Evolutionary conservation across 768 basidiomycete genomes (phyloP).

Genomic region (Mycena venus): DNA sequence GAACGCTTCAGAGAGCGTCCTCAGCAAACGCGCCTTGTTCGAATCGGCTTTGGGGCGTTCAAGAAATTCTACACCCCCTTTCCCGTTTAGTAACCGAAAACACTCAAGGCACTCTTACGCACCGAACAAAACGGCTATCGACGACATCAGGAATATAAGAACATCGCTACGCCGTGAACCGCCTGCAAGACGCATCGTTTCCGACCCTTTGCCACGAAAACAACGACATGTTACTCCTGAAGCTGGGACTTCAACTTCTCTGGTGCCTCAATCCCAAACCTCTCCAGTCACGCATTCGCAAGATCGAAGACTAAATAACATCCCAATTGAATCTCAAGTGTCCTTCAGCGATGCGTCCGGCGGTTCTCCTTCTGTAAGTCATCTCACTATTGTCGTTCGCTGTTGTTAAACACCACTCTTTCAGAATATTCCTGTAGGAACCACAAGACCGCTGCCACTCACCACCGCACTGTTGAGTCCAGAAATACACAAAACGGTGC

Average conservation of each 20-base stretch:
- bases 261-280: neutral
- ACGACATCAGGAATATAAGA: conserved; percentile 41
- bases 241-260: neutral
- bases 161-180: conserved; percentile 35
- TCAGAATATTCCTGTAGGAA: conserved; percentile 47
- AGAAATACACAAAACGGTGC: conserved; percentile 60
- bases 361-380: conserved; percentile 24
- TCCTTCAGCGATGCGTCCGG: neutral
- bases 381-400: neutral
- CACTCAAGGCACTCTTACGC: conserved; percentile 20
- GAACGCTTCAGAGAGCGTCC: conserved; percentile 16
- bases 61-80: neutral
- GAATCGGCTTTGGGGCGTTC: conserved; percentile 18
- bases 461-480: conserved; percentile 50
- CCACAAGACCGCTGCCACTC: conserved; percentile 52
- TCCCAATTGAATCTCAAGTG: neutral
- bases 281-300: neutral
- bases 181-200: conserved; percentile 45
- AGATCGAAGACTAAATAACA: neutral
- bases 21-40: conserved; percentile 29
- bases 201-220: conserved; percentile 44
- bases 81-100: conserved; percentile 5
- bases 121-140: conserved; percentile 23
- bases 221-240: neutral
- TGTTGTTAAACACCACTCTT: neutral